Evolutionary conservation across 78 protist species (phyloP).

Genomic region (Goniomonas avonlea): DNA sequence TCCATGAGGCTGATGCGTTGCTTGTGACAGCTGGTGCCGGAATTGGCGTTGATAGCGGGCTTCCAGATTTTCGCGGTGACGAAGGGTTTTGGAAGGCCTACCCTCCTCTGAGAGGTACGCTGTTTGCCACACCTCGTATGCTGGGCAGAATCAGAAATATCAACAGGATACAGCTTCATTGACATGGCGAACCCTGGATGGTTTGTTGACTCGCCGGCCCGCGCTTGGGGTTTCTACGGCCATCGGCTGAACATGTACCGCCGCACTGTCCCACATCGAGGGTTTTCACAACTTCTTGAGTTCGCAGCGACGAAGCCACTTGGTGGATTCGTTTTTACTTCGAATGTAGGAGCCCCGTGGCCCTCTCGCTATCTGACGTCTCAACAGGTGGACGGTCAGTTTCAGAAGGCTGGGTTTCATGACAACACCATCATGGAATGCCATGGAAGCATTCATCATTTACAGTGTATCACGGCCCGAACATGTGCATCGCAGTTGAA

Average conservation of each 20-base stretch:
- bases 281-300: neutral
- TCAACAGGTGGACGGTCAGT: slow-evolving; percentile 26
- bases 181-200: slow-evolving; percentile 17
- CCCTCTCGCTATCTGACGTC: no score
- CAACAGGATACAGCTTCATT: no score
- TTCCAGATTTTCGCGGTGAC: slow-evolving; percentile 7
- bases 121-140: no score
- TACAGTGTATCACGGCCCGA: slow-evolving; percentile 8
- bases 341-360: no score
- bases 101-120: neutral
- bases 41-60: slow-evolving; percentile 31
- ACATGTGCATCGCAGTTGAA: neutral
- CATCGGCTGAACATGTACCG: slow-evolving; percentile 22
- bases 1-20: slow-evolving; percentile 26
- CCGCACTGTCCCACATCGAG: slow-evolving; percentile 16
- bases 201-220: slow-evolving; percentile 17
- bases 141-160: slow-evolving; percentile 1
- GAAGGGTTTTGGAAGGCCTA: slow-evolving; percentile 36
- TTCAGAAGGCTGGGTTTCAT: slow-evolving; percentile 33
- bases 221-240: slow-evolving; percentile 28
- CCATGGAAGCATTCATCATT: slow-evolving; percentile 7
- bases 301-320: neutral
- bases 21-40: slow-evolving; percentile 32
- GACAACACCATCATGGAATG: neutral
- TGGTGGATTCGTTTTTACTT: neutral